Percentiles rank a stretch among this genome's conserved stretches.
These are phyloP conservation scores for Escallonia herrerae DNA, from an alignment of 129 eudicot genomes.

Conservation along the genomic window DNA sequence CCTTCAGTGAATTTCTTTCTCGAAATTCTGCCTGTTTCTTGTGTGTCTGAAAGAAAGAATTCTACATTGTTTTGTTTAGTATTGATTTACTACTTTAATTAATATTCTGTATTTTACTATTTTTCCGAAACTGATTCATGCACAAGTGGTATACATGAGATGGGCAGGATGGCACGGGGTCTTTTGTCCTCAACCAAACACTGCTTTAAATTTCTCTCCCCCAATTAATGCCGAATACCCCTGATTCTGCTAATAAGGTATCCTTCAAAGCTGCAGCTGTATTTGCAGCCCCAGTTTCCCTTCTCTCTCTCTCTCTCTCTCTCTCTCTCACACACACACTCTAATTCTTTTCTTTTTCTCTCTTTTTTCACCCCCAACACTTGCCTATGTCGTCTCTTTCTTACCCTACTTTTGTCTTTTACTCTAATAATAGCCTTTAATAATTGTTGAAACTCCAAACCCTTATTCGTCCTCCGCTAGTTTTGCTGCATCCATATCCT, in stretches of 20 bases:
- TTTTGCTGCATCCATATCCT: background rate
- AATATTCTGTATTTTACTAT: too few species aligned
- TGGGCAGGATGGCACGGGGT: too few species aligned
- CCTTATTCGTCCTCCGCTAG: background rate
- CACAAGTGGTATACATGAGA: too few species aligned
- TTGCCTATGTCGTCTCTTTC: slow-evolving; percentile 4
- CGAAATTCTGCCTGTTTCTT: too few species aligned
- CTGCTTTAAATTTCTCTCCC: slow-evolving; percentile 8
- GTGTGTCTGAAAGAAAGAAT: too few species aligned
- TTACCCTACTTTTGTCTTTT: background rate
- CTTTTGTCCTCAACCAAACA: background rate
- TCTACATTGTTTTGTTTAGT: too few species aligned
- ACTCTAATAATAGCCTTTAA: background rate
- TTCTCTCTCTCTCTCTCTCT: slow-evolving; percentile 1
- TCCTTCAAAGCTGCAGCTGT: background rate
- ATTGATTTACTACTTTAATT: too few species aligned
- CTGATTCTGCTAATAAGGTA: slow-evolving; percentile 14
- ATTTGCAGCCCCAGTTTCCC: background rate
- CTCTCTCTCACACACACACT: slow-evolving; percentile 3
- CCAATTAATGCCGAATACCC: slow-evolving; percentile 10
- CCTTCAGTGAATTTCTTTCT: too few species aligned
- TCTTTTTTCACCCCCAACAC: background rate
- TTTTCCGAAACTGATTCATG: too few species aligned
- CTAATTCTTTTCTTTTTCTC: background rate
- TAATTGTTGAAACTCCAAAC: background rate